These are phyloP conservation scores for Leccinum rimulosum DNA, from an alignment of 768 basidiomycete species.

Conservation along the genomic window DNA sequence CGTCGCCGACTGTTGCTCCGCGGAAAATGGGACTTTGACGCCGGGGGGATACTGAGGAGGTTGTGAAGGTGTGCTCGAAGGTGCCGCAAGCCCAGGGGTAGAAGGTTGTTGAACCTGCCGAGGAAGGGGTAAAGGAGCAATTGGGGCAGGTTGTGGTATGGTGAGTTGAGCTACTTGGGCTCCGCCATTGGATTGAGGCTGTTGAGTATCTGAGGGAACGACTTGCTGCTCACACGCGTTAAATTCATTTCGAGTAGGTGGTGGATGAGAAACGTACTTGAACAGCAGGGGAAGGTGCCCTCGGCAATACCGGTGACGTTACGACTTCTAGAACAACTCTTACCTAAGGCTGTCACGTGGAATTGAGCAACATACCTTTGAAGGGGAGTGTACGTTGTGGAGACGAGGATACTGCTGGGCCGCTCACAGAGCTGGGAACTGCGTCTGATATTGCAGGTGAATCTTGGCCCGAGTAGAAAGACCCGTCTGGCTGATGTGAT, in stretches of 20 bases:
- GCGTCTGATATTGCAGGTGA: constrained; percentile 77
- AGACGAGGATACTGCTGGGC: constrained; percentile 55
- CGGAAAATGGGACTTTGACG: constrained; percentile 50
- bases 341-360: constrained; percentile 23
- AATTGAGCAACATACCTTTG: constrained; percentile 43
- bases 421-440: constrained; percentile 40
- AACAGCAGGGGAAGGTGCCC: constrained; percentile 41
- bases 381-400: constrained; percentile 47
- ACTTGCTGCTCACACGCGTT: constrained; percentile 35
- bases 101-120: constrained; percentile 46
- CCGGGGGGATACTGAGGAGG: constrained; percentile 66
- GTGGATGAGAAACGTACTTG: constrained; percentile 35
- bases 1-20: constrained; percentile 38
- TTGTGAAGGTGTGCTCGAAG: constrained; percentile 24
- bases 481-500: constrained; percentile 62
- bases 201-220: constrained; percentile 37
- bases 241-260: constrained; percentile 13
- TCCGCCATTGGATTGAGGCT: constrained; percentile 37
- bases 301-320: constrained; percentile 43
- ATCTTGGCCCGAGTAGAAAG: constrained; percentile 68
- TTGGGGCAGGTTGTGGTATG: constrained; percentile 32
- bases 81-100: constrained; percentile 23
- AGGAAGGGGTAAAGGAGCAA: constrained; percentile 47
- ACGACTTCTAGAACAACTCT: constrained; percentile 38
- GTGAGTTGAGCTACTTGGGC: constrained; percentile 24